A percentile compares a stretch with the other conserved stretches of the same genome.
These are phyloP conservation scores for Triangularia setosa DNA, from an alignment of 2,329 filamentous ascomycete genomes.

Conservation along the genomic window DNA sequence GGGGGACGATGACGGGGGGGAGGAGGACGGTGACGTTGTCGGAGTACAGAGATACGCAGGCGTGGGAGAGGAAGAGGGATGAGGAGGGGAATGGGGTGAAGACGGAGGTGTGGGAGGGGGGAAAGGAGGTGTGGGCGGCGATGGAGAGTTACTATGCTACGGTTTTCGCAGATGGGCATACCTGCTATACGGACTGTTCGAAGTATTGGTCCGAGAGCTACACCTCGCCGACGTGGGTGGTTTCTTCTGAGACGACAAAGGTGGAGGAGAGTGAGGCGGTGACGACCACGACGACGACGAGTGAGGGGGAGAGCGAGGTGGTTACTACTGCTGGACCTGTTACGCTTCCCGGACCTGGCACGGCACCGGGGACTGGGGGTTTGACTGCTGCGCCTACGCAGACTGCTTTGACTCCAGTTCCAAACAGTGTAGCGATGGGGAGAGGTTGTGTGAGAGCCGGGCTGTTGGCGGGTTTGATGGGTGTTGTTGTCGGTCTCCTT, in stretches of 20 bases:
- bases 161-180: not conserved
- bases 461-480: not conserved
- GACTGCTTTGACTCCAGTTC: not conserved
- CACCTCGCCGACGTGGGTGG: too few species aligned
- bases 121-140: not conserved
- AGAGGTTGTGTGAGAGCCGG: not conserved
- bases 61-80: not conserved
- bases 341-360: not conserved
- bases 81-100: not conserved
- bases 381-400: not conserved
- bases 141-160: not conserved
- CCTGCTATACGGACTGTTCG: not conserved
- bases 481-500: not conserved
- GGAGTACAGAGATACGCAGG: not conserved
- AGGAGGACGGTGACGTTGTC: not conserved
- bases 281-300: not conserved
- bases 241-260: not conserved
- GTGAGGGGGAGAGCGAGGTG: not conserved
- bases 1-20: not conserved
- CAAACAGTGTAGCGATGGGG: not conserved
- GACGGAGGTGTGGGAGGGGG: not conserved
- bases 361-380: not conserved
- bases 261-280: not conserved
- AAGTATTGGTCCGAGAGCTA: not conserved
- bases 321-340: not conserved